phyloP scores from a whole-genome alignment of 768 basidiomycete species.

The Glaciozyma antarctica region DNA sequence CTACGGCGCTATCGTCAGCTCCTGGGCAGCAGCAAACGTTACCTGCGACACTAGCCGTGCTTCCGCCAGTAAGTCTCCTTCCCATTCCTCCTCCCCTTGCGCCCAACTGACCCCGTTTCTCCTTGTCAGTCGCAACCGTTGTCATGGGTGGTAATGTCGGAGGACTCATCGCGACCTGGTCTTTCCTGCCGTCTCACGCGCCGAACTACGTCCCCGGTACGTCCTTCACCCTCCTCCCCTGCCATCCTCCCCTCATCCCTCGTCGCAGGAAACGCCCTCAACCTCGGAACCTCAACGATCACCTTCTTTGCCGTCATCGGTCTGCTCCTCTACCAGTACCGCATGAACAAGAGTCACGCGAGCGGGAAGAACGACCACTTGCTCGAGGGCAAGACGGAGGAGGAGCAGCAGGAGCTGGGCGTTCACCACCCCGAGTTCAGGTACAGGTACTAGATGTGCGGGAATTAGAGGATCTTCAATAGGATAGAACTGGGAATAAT shows the following conservation, averaged over 20 bases:
- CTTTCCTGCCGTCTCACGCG: conserved; percentile 12
- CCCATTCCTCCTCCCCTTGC: too few species aligned
- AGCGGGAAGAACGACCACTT: conserved; percentile 29
- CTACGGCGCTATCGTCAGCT: conserved; percentile 10
- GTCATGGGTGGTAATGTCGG: conserved; percentile 33
- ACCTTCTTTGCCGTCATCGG: conserved; percentile 16
- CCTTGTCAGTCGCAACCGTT: neutral
- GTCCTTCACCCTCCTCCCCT: too few species aligned
- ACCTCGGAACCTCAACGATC: conserved; percentile 17
- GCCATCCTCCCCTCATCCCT: too few species aligned
- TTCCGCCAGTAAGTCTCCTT: too few species aligned
- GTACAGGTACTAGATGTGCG: conserved; percentile 3
- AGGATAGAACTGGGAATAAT: too few species aligned
- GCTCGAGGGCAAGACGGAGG: conserved; percentile 30
- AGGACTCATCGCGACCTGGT: conserved; percentile 31
- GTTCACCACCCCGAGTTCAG: conserved; percentile 27
- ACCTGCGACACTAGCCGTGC: too few species aligned
- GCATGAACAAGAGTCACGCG: conserved; percentile 30
- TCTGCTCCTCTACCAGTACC: conserved; percentile 18
- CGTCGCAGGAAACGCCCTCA: conserved; percentile 18
- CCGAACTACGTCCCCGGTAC: conserved; percentile 13
- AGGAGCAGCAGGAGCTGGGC: conserved; percentile 23
- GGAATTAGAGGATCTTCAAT: too few species aligned
- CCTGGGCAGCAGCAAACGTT: too few species aligned
- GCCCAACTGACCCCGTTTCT: too few species aligned